Percentiles rank a stretch among this genome's conserved stretches.
These are phyloP conservation scores for Magnusiomyces suaveolens DNA, from an alignment of 1,139 yeast species.

Conservation along the genomic window DNA sequence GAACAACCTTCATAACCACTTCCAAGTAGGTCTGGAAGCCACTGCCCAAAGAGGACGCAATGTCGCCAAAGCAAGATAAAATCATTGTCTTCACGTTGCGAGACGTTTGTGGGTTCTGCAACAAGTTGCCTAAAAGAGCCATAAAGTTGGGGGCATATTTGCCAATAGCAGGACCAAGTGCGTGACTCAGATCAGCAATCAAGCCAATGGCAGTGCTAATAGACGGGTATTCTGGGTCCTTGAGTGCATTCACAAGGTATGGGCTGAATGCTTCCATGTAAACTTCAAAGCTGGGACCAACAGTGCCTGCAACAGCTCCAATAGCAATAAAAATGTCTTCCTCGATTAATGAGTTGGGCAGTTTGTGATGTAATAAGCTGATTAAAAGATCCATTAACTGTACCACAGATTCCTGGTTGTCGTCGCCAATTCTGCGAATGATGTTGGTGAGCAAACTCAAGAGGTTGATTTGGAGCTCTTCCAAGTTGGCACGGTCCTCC, in stretches of 20 bases:
- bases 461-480: conserved; percentile 81
- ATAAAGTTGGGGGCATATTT: conserved; percentile 74
- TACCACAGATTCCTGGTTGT: conserved; percentile 64
- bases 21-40: conserved; percentile 66
- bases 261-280: conserved; percentile 81
- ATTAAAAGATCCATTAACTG: conserved; percentile 75
- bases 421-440: conserved; percentile 69
- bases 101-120: conserved; percentile 57
- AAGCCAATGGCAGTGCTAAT: conserved; percentile 87
- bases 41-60: conserved; percentile 78
- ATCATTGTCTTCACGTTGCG: conserved; percentile 80
- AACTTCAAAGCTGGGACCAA: conserved; percentile 57
- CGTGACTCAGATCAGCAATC: conserved; percentile 94
- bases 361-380: conserved; percentile 50
- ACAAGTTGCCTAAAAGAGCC: conserved; percentile 66
- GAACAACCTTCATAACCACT: conserved; percentile 66
- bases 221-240: conserved; percentile 73
- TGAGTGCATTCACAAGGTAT: conserved; percentile 63
- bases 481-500: conserved; percentile 70
- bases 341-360: conserved; percentile 69
- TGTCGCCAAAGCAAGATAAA: conserved; percentile 91
- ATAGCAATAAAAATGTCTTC: conserved; percentile 91
- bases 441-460: conserved; percentile 80
- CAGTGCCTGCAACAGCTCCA: conserved; percentile 77
- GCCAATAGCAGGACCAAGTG: conserved; percentile 62